These are phyloP conservation scores for Hyparrhenia diplandra DNA, from an alignment of 176 grass and related monocot genomes.

Conservation along the genomic window DNA sequence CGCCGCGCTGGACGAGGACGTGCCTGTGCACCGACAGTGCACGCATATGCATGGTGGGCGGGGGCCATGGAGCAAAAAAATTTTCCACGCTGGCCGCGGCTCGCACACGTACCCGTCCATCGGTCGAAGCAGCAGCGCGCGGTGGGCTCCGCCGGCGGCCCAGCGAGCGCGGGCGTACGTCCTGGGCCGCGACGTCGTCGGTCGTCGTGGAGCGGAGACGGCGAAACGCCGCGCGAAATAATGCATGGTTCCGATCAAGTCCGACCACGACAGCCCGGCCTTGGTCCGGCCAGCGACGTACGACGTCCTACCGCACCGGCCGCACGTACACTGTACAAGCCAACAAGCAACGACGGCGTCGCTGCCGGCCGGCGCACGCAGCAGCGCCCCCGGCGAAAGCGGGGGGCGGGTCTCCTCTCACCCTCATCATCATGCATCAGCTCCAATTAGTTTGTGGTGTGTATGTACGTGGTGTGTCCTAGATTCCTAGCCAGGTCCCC, in stretches of 20 bases:
- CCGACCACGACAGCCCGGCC: neutral
- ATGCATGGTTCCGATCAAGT: neutral
- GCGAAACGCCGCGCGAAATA: neutral
- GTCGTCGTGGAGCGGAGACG: neutral
- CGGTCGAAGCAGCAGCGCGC: neutral
- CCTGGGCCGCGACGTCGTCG: neutral
- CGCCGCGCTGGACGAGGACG: neutral
- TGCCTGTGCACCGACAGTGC: constrained; percentile 1
- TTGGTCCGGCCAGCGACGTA: too few species aligned
- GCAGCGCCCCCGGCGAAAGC: constrained; percentile 21
- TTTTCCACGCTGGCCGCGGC: neutral
- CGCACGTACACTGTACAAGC: too few species aligned
- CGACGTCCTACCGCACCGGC: too few species aligned
- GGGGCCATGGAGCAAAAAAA: neutral
- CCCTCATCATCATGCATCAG: too few species aligned
- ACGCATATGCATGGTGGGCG: neutral
- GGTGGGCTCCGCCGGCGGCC: neutral
- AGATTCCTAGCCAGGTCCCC: neutral
- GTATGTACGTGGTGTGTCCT: neutral
- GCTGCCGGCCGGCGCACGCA: too few species aligned
- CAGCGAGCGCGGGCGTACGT: neutral
- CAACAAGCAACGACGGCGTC: too few species aligned
- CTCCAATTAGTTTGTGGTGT: too few species aligned
- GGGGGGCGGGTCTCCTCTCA: neutral
- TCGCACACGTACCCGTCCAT: neutral